A percentile compares a stretch with the other conserved stretches of the same genome.
These are phyloP conservation scores for Boletus bicolor DNA, from an alignment of 768 basidiomycete species.

Conservation along the genomic window DNA sequence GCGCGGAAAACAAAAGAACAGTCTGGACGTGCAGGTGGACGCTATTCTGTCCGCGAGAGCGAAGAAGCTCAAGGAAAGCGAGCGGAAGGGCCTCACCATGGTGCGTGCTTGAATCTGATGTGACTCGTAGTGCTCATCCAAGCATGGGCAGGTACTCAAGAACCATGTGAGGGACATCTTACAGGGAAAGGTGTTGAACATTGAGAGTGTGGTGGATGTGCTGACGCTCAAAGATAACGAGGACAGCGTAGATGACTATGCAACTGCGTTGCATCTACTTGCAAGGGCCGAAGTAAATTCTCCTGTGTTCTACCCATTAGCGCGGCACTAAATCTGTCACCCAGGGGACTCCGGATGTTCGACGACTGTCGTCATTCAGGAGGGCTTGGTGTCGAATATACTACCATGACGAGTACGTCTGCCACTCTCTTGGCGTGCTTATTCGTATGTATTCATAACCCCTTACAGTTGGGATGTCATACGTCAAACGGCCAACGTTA, in stretches of 20 bases:
- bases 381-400: slow-evolving; percentile 87
- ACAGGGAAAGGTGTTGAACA: slow-evolving; percentile 67
- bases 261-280: slow-evolving; percentile 66
- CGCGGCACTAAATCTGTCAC: slow-evolving; percentile 3
- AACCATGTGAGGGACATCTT: slow-evolving; percentile 64
- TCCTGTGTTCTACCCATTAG: not conserved
- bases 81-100: slow-evolving; percentile 49
- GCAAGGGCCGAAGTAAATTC: slow-evolving; percentile 48
- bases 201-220: slow-evolving; percentile 82
- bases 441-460: not conserved
- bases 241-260: slow-evolving; percentile 57
- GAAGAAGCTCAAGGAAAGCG: slow-evolving; percentile 33
- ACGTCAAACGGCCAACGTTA: slow-evolving; percentile 67
- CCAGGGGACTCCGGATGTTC: slow-evolving; percentile 69
- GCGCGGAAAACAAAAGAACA: slow-evolving; percentile 55
- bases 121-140: not conserved
- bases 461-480: slow-evolving; percentile 72
- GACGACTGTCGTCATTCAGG: slow-evolving; percentile 65
- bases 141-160: slow-evolving; percentile 57
- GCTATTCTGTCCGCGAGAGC: slow-evolving; percentile 57
- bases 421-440: not conserved
- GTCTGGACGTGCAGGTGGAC: slow-evolving; percentile 67
- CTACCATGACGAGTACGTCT: slow-evolving; percentile 79
- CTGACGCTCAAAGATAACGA: slow-evolving; percentile 82
- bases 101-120: slow-evolving; percentile 14